Conservation (phyloP, 73 alveolate genomes). For the Paramecium biaurelia region DNA sequence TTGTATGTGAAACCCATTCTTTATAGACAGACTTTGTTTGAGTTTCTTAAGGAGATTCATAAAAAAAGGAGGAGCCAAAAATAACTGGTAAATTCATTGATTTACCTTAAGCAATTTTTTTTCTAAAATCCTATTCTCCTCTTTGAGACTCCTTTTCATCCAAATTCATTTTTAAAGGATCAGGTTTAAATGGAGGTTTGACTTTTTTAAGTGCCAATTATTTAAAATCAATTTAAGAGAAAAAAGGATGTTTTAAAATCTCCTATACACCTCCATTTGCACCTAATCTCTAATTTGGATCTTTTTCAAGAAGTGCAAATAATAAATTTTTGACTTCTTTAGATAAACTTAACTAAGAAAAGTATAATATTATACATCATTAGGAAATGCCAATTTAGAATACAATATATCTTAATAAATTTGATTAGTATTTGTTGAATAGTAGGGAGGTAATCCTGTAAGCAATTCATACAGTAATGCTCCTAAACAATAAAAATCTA, state of each 20-base stretch:
- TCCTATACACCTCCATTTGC: conserved; percentile 58
- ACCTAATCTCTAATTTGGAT: conserved; percentile 88
- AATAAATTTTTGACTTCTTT: conserved; percentile 71
- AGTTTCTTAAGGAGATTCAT: conserved; percentile 19
- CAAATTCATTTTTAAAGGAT: conserved; percentile 51
- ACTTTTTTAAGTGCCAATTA: conserved; percentile 32
- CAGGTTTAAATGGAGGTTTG: conserved; percentile 65
- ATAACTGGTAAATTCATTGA: background rate
- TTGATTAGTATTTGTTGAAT: conserved; percentile 54
- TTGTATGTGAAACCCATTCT: background rate
- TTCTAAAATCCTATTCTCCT: conserved; percentile 60
- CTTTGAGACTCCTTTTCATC: conserved; percentile 57
- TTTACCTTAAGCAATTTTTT: conserved; percentile 49
- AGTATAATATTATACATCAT: background rate
- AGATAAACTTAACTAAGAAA: conserved; percentile 36
- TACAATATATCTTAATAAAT: conserved; percentile 60
- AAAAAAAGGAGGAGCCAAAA: conserved; percentile 4
- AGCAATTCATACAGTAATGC: conserved; percentile 70
- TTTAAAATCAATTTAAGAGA: conserved; percentile 39
- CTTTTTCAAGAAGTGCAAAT: conserved; percentile 77
- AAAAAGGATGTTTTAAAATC: conserved; percentile 60
- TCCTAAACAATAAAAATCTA: conserved; percentile 75
- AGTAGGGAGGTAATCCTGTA: conserved; percentile 75
- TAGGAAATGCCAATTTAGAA: conserved; percentile 48
- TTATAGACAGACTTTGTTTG: background rate